phyloP scores from a whole-genome alignment of 768 basidiomycete species.

The Boletus tomentosulus region DNA sequence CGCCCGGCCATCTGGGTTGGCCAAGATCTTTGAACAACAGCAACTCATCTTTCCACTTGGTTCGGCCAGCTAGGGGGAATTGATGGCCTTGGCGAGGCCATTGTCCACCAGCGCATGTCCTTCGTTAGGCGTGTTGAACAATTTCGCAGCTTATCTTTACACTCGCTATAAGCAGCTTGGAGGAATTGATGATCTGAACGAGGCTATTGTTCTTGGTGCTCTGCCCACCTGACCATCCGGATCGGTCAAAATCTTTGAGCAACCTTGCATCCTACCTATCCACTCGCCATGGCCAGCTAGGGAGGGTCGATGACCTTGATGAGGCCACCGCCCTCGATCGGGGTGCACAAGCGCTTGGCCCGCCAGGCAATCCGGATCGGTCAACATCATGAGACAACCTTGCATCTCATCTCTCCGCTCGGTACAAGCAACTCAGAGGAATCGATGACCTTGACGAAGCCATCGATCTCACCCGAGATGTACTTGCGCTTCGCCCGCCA shows the following conservation, averaged over 20 bases:
- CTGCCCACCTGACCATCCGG: neutral
- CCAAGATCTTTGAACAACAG: neutral
- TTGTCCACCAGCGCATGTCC: neutral
- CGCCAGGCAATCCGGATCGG: neutral
- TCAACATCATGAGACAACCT: neutral
- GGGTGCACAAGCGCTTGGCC: neutral
- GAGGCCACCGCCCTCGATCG: neutral
- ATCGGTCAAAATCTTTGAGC: neutral
- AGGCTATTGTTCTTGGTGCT: neutral
- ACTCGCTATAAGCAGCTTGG: neutral
- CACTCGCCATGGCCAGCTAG: neutral
- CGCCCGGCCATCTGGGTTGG: neutral
- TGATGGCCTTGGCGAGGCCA: neutral
- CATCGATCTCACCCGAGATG: neutral
- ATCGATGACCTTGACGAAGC: neutral
- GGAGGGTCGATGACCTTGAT: neutral
- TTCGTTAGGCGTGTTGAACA: neutral
- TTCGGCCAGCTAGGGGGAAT: neutral
- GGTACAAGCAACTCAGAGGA: neutral
- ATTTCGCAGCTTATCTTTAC: neutral
- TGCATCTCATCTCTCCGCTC: neutral
- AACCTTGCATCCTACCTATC: neutral
- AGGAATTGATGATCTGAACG: neutral
- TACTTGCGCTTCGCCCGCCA: neutral
- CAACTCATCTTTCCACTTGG: neutral